phyloP scores from a whole-genome alignment of 1,284 basidiomycete genomes.

The Cryptococcus sp. region DNA sequence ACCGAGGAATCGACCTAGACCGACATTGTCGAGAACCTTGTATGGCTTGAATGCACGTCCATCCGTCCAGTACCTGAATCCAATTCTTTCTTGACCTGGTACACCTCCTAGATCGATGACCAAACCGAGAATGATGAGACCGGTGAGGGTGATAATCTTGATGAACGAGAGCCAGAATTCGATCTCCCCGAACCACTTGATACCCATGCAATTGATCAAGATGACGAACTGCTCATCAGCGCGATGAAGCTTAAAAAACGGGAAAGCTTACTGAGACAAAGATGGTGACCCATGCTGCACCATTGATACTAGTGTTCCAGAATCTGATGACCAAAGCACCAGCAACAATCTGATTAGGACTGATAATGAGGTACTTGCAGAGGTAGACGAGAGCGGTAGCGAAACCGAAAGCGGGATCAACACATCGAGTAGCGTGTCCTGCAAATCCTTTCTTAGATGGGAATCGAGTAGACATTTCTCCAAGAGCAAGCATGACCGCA shows the following conservation, averaged over 20 bases:
- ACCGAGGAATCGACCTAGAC: slow-evolving; percentile 33
- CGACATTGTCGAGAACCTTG: slow-evolving; percentile 22
- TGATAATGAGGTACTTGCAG: slow-evolving; percentile 45
- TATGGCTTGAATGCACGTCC: slow-evolving; percentile 37
- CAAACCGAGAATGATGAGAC: slow-evolving; percentile 58
- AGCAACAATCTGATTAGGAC: slow-evolving; percentile 49
- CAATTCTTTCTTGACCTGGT: slow-evolving; percentile 59
- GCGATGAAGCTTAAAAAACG: not conserved
- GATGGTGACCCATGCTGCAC: slow-evolving; percentile 45
- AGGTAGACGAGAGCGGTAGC: slow-evolving; percentile 28
- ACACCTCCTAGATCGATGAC: slow-evolving; percentile 64
- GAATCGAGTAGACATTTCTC: slow-evolving; percentile 51
- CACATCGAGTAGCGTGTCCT: slow-evolving; percentile 48
- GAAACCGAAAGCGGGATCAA: slow-evolving; percentile 44
- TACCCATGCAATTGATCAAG: slow-evolving; percentile 48
- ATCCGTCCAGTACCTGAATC: slow-evolving; percentile 57
- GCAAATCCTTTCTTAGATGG: slow-evolving; percentile 49
- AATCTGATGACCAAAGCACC: slow-evolving; percentile 43
- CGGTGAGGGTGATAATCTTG: slow-evolving; percentile 58
- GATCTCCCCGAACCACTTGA: slow-evolving; percentile 60
- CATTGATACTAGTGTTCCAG: slow-evolving; percentile 35
- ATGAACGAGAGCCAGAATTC: slow-evolving; percentile 54
- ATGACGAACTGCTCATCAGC: slow-evolving; percentile 16
- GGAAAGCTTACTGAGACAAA: slow-evolving; percentile 27
- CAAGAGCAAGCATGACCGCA: slow-evolving; percentile 41